Conservation (phyloP, 2,329 filamentous ascomycete genomes). For the Cladosporium sp. region DNA sequence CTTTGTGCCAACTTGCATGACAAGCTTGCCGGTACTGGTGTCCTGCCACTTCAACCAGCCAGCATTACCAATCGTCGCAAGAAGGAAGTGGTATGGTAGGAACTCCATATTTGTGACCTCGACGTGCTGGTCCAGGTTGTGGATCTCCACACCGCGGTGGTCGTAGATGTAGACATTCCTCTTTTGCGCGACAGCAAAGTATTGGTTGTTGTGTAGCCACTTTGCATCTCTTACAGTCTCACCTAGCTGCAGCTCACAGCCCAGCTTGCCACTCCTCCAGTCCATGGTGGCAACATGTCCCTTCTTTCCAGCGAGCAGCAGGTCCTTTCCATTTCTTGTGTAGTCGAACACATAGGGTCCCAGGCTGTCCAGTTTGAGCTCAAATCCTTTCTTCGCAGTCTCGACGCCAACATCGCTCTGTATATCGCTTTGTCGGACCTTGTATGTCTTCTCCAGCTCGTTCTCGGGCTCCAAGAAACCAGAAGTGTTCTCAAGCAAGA, state of each 20-base stretch:
- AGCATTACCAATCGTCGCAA: constrained; percentile 80
- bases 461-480: constrained; percentile 88
- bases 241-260: constrained; percentile 85
- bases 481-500: constrained; percentile 80
- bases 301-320: constrained; percentile 84
- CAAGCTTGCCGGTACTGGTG: constrained; percentile 86
- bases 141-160: constrained; percentile 83
- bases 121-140: constrained; percentile 85
- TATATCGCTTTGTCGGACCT: constrained; percentile 87
- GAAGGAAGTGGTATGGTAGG: constrained; percentile 90
- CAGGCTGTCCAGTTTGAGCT: constrained; percentile 77
- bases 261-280: constrained; percentile 88
- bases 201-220: constrained; percentile 94
- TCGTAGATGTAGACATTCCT: constrained; percentile 98
- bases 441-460: constrained; percentile 89
- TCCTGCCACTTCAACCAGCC: constrained; percentile 94
- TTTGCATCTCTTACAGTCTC: constrained; percentile 88
- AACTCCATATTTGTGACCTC: constrained; percentile 96
- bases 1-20: constrained; percentile 82
- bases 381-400: constrained; percentile 90
- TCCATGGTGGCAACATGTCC: constrained; percentile 97
- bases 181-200: constrained; percentile 94
- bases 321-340: constrained; percentile 80
- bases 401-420: constrained; percentile 72
- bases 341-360: constrained; percentile 91